Evolutionary conservation across 1,284 basidiomycete species (phyloP).

Genomic region (Cutaneotrichosporon sp.): DNA sequence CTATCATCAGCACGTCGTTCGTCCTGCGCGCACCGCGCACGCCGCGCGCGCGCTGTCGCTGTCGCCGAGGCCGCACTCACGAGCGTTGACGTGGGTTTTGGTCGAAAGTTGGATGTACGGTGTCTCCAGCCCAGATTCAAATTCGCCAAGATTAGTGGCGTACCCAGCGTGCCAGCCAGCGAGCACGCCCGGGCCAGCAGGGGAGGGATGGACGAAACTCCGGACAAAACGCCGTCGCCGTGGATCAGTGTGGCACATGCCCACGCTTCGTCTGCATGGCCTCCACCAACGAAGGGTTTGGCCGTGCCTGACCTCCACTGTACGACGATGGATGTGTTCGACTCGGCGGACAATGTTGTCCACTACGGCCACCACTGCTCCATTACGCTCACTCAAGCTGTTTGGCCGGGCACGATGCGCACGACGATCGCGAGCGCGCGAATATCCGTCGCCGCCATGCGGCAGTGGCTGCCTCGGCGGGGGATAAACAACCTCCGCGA

Average conservation of each 20-base stretch:
- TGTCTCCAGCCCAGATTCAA: constrained; percentile 1
- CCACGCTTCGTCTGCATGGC: too few relatives aligned
- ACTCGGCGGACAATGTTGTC: too few relatives aligned
- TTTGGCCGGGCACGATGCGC: too few relatives aligned
- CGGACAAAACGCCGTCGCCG: not conserved
- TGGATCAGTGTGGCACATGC: not conserved
- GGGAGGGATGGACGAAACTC: not conserved
- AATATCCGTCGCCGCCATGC: too few relatives aligned
- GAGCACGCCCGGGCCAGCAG: not conserved
- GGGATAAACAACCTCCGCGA: constrained; percentile 29
- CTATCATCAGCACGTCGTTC: not conserved
- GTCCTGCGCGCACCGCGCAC: not conserved
- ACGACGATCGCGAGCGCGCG: too few relatives aligned
- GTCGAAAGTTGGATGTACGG: constrained; percentile 2
- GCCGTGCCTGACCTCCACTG: too few relatives aligned
- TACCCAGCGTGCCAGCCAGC: too few relatives aligned
- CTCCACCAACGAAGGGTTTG: too few relatives aligned
- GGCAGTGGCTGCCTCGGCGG: not conserved
- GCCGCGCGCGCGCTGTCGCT: not conserved
- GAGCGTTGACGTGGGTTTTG: constrained; percentile 20
- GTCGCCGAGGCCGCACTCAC: constrained; percentile 9
- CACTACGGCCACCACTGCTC: too few relatives aligned
- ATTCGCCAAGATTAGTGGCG: not conserved
- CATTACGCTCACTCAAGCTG: too few relatives aligned
- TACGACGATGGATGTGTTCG: too few relatives aligned